Percentiles rank a stretch among this genome's conserved stretches.
phyloP scores from a whole-genome alignment of 2,329 filamentous ascomycete species.

The Colletotrichum acutatum region DNA sequence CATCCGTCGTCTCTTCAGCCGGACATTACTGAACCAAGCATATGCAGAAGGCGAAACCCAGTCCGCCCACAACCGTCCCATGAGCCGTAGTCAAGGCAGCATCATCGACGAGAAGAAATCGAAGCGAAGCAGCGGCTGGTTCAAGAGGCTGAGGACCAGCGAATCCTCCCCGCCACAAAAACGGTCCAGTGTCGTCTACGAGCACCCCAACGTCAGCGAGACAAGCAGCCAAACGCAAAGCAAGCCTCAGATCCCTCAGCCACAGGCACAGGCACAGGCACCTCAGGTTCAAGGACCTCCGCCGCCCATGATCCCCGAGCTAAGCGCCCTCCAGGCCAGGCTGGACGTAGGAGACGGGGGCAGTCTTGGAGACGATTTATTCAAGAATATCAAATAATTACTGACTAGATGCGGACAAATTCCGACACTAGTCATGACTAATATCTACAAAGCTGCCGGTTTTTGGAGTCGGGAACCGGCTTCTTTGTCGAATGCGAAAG shows the following conservation, averaged over 20 bases:
- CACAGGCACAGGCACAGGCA: neutral
- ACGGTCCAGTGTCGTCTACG: constrained; percentile 55
- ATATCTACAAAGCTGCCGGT: constrained; percentile 15
- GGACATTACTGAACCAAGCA: constrained; percentile 63
- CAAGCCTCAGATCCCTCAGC: neutral
- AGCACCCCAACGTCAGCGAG: constrained; percentile 43
- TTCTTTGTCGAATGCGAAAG: constrained; percentile 20
- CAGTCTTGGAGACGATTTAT: constrained; percentile 63
- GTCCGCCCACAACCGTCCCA: constrained; percentile 56
- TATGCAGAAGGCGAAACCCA: constrained; percentile 61
- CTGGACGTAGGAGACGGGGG: constrained; percentile 56
- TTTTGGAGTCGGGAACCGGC: constrained; percentile 31
- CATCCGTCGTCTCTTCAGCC: constrained; percentile 68
- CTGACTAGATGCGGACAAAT: neutral
- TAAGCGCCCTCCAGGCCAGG: constrained; percentile 62
- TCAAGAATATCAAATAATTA: constrained; percentile 67
- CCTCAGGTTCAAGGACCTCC: constrained; percentile 56
- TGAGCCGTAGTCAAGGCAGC: constrained; percentile 61
- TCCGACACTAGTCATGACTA: neutral
- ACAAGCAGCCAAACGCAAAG: constrained; percentile 41
- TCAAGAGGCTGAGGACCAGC: constrained; percentile 61
- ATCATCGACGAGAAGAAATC: constrained; percentile 63
- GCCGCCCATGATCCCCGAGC: constrained; percentile 70
- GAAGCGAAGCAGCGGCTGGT: constrained; percentile 69
- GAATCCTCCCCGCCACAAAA: constrained; percentile 48